Evolutionary conservation across 2,329 filamentous ascomycete species (phyloP).

Genomic region (Penicillium sp.): DNA sequence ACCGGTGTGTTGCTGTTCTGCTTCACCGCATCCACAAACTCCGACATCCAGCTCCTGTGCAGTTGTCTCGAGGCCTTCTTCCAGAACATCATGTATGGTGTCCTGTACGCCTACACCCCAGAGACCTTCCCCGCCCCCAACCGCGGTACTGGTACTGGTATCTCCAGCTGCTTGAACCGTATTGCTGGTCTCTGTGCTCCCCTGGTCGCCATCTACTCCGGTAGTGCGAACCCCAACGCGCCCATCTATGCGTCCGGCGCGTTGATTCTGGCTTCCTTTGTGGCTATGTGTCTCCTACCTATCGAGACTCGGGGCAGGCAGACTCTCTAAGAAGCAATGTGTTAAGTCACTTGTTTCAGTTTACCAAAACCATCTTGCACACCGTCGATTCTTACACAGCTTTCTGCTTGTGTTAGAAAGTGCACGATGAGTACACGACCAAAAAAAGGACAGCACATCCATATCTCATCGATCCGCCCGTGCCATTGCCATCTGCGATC

Average conservation of each 20-base stretch:
- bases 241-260: conserved; percentile 48
- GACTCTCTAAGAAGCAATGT: conserved; percentile 28
- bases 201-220: conserved; percentile 45
- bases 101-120: conserved; percentile 58
- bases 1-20: conserved; percentile 55
- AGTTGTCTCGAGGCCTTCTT: conserved; percentile 57
- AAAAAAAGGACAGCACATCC: not conserved
- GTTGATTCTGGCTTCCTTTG: conserved; percentile 45
- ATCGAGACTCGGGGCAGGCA: conserved; percentile 49
- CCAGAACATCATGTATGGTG: conserved; percentile 57
- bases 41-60: conserved; percentile 52
- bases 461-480: not conserved
- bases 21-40: conserved; percentile 51
- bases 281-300: conserved; percentile 46
- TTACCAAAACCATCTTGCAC: not conserved
- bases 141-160: conserved; percentile 55
- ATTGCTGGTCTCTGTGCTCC: conserved; percentile 46
- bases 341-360: not conserved
- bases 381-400: not conserved
- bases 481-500: not conserved
- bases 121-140: conserved; percentile 58
- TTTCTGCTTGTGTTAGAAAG: not conserved
- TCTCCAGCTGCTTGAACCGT: conserved; percentile 46
- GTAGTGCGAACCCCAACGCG: conserved; percentile 37
- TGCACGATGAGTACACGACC: not conserved